A percentile compares a stretch with the other conserved stretches of the same genome.
Evolutionary conservation across 495 filamentous ascomycete species (phyloP).

Genomic region (Gamarada debralockiae): DNA sequence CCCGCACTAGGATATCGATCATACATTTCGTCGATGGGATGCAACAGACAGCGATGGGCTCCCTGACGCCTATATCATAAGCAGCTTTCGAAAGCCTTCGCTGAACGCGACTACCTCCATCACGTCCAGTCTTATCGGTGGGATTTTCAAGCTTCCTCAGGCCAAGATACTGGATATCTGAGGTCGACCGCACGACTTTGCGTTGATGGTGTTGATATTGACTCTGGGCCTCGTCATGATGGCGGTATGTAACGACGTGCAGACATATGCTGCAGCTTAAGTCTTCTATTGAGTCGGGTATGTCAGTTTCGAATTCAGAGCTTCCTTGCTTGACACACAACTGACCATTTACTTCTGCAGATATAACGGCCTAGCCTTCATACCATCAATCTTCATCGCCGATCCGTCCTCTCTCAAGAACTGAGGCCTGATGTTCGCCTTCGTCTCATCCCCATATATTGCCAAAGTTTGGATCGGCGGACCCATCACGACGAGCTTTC

Average conservation of each 20-base stretch:
- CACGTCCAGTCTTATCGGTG: conserved; percentile 54
- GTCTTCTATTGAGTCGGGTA: conserved; percentile 36
- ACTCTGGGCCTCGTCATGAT: conserved; percentile 31
- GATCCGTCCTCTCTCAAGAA: conserved; percentile 55
- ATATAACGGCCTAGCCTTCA: conserved; percentile 44
- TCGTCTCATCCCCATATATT: conserved; percentile 53
- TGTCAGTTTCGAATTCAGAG: conserved; percentile 38
- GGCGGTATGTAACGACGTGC: conserved; percentile 30
- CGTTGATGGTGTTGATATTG: conserved; percentile 21
- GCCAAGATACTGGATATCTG: conserved; percentile 65
- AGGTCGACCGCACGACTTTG: conserved; percentile 46
- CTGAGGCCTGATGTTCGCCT: conserved; percentile 51
- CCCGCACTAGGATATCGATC: too few species aligned
- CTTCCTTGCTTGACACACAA: too few species aligned
- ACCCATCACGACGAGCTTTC: conserved; percentile 33
- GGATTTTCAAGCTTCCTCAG: conserved; percentile 55
- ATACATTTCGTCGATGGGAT: conserved; percentile 33
- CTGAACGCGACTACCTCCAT: conserved; percentile 30
- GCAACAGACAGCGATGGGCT: conserved; percentile 22
- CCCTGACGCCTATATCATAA: conserved; percentile 30
- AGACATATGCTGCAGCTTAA: conserved; percentile 30
- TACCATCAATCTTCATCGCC: conserved; percentile 52
- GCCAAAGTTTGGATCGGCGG: conserved; percentile 46
- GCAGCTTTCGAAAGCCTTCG: conserved; percentile 30
- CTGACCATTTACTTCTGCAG: too few species aligned